These are phyloP conservation scores for Saccharomycopsis sp. DNA, from an alignment of 805 yeast genomes.

Conservation along the genomic window DNA sequence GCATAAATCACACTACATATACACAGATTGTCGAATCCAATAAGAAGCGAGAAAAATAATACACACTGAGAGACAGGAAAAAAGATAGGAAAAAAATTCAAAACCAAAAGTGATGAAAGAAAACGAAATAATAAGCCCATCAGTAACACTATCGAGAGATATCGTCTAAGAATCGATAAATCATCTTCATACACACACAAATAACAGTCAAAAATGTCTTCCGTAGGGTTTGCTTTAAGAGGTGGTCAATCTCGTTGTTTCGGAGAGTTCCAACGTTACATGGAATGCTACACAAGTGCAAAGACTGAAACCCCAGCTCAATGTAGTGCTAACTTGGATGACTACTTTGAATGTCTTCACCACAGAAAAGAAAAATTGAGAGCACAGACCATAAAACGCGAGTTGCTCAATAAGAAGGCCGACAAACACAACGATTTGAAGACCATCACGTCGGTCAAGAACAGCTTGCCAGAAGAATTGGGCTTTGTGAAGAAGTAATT, in stretches of 20 bases:
- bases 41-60: slow-evolving; percentile 1
- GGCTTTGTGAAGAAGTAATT: slow-evolving; percentile 22
- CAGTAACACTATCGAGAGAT: background rate
- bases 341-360: slow-evolving; percentile 44
- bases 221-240: slow-evolving; percentile 32
- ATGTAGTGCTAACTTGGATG: slow-evolving; percentile 39
- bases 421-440: slow-evolving; percentile 9
- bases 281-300: slow-evolving; percentile 40
- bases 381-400: slow-evolving; percentile 24
- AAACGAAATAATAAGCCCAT: background rate
- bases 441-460: slow-evolving; percentile 19
- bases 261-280: slow-evolving; percentile 39
- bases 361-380: slow-evolving; percentile 38
- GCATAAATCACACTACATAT: no score
- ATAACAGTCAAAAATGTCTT: slow-evolving; percentile 26
- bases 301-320: slow-evolving; percentile 31
- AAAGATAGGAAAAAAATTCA: background rate
- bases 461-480: slow-evolving; percentile 23
- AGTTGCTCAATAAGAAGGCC: slow-evolving; percentile 17
- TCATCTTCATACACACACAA: background rate
- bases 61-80: background rate
- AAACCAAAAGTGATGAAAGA: background rate
- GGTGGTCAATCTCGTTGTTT: slow-evolving; percentile 45
- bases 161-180: background rate
- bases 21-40: no score